Evolutionary conservation across 2,329 filamentous ascomycete genomes (phyloP).

Genomic region (Lecanosticta acicola): DNA sequence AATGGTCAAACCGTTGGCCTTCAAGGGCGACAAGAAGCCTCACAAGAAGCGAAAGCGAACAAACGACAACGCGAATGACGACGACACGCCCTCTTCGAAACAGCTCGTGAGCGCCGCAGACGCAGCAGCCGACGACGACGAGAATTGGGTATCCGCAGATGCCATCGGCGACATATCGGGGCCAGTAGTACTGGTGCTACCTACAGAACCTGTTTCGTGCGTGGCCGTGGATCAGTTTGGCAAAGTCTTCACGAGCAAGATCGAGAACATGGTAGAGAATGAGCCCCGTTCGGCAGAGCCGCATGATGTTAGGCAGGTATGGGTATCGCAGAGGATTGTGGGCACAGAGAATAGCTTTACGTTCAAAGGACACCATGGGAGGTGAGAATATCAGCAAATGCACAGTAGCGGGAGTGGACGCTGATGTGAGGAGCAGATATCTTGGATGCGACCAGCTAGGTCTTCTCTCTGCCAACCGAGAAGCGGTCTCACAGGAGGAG

Average conservation of each 20-base stretch:
- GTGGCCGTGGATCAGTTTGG: slow-evolving; percentile 82
- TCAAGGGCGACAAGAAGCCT: slow-evolving; percentile 94
- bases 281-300: slow-evolving; percentile 84
- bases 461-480: slow-evolving; percentile 65
- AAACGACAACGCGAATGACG: slow-evolving; percentile 44
- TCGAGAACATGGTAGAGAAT: slow-evolving; percentile 85
- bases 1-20: slow-evolving; percentile 85
- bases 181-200: slow-evolving; percentile 75
- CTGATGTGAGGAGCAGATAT: slow-evolving; percentile 53
- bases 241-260: slow-evolving; percentile 70
- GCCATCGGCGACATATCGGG: slow-evolving; percentile 67
- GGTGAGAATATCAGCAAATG: slow-evolving; percentile 43
- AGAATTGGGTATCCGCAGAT: slow-evolving; percentile 89
- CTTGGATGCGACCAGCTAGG: slow-evolving; percentile 82
- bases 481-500: slow-evolving; percentile 80
- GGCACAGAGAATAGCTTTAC: slow-evolving; percentile 70
- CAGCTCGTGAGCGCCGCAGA: slow-evolving; percentile 29
- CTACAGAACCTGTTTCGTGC: slow-evolving; percentile 65
- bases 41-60: slow-evolving; percentile 70
- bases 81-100: slow-evolving; percentile 31
- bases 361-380: slow-evolving; percentile 86
- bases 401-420: not conserved
- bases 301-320: slow-evolving; percentile 92
- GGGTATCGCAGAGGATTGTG: slow-evolving; percentile 77
- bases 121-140: slow-evolving; percentile 57